A percentile compares a stretch with the other conserved stretches of the same genome.
phyloP scores from a whole-genome alignment of 73 alveolate genomes.

The Urostyla sp. region DNA sequence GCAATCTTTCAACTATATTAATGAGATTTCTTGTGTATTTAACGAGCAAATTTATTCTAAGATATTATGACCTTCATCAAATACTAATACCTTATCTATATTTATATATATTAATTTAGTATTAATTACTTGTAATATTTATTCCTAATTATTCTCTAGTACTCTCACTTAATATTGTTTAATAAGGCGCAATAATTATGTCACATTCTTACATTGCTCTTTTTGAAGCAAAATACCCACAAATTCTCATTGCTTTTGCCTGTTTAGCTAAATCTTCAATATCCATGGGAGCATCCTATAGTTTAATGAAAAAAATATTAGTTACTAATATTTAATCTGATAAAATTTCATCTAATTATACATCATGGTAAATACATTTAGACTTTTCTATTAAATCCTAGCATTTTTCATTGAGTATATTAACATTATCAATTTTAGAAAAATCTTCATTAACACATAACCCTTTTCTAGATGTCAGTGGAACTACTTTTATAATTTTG shows the following conservation, averaged over 20 bases:
- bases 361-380: slow-evolving; percentile 26
- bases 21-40: slow-evolving; percentile 62
- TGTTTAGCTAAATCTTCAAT: slow-evolving; percentile 41
- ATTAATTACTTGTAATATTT: slow-evolving; percentile 44
- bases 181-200: slow-evolving; percentile 80
- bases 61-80: slow-evolving; percentile 89
- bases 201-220: slow-evolving; percentile 70
- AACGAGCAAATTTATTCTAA: slow-evolving; percentile 75
- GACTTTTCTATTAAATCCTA: slow-evolving; percentile 49
- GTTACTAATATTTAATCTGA: slow-evolving; percentile 29
- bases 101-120: neutral
- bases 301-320: neutral
- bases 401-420: slow-evolving; percentile 43
- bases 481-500: slow-evolving; percentile 17
- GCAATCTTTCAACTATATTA: slow-evolving; percentile 46
- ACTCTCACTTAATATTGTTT: slow-evolving; percentile 75
- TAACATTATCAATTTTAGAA: neutral
- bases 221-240: slow-evolving; percentile 57
- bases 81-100: slow-evolving; percentile 64
- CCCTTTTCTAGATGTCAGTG: slow-evolving; percentile 47
- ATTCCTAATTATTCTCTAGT: slow-evolving; percentile 74
- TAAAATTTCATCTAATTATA: slow-evolving; percentile 3
- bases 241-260: slow-evolving; percentile 13
- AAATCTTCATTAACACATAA: slow-evolving; percentile 55
- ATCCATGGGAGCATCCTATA: slow-evolving; percentile 43